Evolutionary conservation across 208 protist genomes (phyloP).

Genomic region (Trypanosoma cruzi): DNA sequence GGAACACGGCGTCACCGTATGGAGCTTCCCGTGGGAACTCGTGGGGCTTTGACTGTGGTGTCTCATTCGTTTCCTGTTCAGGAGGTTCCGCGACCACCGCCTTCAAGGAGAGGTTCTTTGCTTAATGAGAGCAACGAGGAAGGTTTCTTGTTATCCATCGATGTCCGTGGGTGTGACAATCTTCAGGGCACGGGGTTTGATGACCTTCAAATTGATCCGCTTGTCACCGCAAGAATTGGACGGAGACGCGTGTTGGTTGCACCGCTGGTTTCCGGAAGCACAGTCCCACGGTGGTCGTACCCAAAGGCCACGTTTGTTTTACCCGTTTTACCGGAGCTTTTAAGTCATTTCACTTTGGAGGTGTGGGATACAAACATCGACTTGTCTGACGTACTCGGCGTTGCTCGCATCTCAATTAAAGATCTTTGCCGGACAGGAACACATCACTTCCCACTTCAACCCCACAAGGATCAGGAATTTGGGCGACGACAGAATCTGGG

Average conservation of each 20-base stretch:
- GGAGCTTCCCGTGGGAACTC: constrained; percentile 24
- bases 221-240: constrained; percentile 49
- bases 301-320: constrained; percentile 50
- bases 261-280: constrained; percentile 43
- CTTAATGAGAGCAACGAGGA: constrained; percentile 20
- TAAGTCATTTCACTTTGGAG: constrained; percentile 34
- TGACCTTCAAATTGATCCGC: constrained; percentile 57
- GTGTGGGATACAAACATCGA: constrained; percentile 83
- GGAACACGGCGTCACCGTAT: constrained; percentile 60
- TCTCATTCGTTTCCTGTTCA: constrained; percentile 38
- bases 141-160: constrained; percentile 47
- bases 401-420: constrained; percentile 53
- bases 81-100: constrained; percentile 31
- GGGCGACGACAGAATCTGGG: constrained; percentile 28
- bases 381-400: constrained; percentile 70
- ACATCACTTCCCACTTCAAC: constrained; percentile 38
- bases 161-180: constrained; percentile 51
- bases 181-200: constrained; percentile 51
- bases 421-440: constrained; percentile 53
- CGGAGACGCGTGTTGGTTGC: constrained; percentile 49
- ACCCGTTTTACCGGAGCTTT: constrained; percentile 40
- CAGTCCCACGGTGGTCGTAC: constrained; percentile 46
- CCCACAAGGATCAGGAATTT: constrained; percentile 35
- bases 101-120: constrained; percentile 24
- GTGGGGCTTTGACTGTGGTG: constrained; percentile 27